Evolutionary conservation across 108 stramenopile species (phyloP).

Genomic region (Aurantiochytrium sp.): DNA sequence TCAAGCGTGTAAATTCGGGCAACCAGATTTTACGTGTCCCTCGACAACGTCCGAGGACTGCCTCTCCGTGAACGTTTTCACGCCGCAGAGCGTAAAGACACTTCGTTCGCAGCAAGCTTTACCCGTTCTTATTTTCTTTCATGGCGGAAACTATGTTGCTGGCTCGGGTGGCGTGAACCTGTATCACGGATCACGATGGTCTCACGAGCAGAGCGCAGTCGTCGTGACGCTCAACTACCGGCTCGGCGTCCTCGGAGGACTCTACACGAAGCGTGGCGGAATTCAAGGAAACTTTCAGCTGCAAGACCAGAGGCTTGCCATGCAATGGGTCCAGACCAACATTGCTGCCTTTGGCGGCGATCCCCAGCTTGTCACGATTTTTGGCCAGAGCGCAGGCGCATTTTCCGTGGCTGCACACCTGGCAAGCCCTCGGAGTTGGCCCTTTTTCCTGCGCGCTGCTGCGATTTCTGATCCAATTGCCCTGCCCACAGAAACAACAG

Average conservation of each 20-base stretch:
- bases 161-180: constrained; percentile 29
- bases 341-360: constrained; percentile 25
- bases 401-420: constrained; percentile 8
- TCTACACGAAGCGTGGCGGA: not conserved
- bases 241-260: constrained; percentile 41
- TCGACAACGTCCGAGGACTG: constrained; percentile 28
- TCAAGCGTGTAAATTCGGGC: not conserved
- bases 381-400: constrained; percentile 24
- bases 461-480: not conserved
- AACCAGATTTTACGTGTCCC: not conserved
- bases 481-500: not conserved
- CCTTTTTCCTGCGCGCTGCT: not conserved
- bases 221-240: constrained; percentile 53
- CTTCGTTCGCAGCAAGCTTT: not conserved
- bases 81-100: not conserved
- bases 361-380: not conserved
- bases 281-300: constrained; percentile 18
- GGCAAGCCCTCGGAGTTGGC: not conserved
- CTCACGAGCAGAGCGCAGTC: constrained; percentile 18
- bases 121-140: constrained; percentile 43
- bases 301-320: constrained; percentile 5
- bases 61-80: constrained; percentile 50
- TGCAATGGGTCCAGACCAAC: constrained; percentile 15
- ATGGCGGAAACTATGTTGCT: constrained; percentile 21
- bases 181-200: constrained; percentile 32